Evolutionary conservation across 1,284 basidiomycete genomes (phyloP), one percentile per base, ranked within the genome.

Genomic region (Ustilago curta): DNA sequence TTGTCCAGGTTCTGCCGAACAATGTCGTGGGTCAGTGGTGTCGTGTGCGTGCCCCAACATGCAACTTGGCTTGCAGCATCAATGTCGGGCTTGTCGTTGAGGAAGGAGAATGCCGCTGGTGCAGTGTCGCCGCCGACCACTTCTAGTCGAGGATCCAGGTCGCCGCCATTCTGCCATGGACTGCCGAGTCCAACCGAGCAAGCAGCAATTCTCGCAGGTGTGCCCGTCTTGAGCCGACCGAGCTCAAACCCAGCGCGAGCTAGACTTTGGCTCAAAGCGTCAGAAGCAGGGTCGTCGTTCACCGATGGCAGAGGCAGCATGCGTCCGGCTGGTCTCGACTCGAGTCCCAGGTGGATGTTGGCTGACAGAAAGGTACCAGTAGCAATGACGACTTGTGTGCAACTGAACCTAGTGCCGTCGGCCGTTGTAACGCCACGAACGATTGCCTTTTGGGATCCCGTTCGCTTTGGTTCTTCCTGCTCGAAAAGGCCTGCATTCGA

Each of bases 361-460:
- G 92, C 94, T 2, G 91, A 91, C 16, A 96, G 88, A 82, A 96
- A 96, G 0, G 94, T 96, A 12, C 94, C 94, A 0, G 94, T 95
- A 74, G 93, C 94, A 21, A 95, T 89, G 29, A 95, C 91, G 6
- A 94, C 91, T 75, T 92, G 90, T 2, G 91, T 90, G 78, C 93
- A 95, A 8, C 86, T 86, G 37, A 95, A 90, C 9, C 90, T 80
- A 52, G 94, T 91, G n/a, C 93, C 92, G 0, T 88, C 88, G 35
- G 92, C 92, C 92, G 81, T 91, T 47, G 93, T 88, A 27, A 95
- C 89, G 6, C 93, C 93, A 8, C 86, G 81, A 1, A 94, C 88
- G 44, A 87, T 87, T 0, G 88, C 89, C 87, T 88, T 89, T 25
- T 82, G 67, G 77, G 81, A 63, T 32, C 81, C 81, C 0, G 27